phyloP scores from a whole-genome alignment of 2,329 filamentous ascomycete genomes.

The Sporothrix sp. region DNA sequence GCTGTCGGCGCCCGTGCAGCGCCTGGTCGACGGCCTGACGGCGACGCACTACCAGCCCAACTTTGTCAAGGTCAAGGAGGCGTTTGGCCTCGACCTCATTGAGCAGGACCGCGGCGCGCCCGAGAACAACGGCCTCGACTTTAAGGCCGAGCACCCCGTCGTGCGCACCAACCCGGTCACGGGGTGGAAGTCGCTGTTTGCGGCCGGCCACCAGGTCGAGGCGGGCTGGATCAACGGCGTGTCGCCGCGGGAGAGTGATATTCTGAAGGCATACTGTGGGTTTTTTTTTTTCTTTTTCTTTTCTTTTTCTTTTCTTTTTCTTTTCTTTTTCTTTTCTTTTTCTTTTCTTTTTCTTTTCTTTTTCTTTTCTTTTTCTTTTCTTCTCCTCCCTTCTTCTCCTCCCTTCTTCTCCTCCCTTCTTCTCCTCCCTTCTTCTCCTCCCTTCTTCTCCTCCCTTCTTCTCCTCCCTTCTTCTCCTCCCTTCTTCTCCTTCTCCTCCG shows the following conservation, averaged over 20 bases:
- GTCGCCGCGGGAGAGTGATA: conserved; percentile 26
- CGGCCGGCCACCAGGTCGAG: conserved; percentile 23
- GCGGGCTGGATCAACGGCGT: conserved; percentile 24
- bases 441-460: not conserved
- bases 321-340: too few species aligned
- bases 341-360: too few species aligned
- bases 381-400: too few species aligned
- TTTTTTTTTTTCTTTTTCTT: too few species aligned
- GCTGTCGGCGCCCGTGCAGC: conserved; percentile 21
- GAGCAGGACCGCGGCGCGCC: conserved; percentile 22
- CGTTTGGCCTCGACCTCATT: conserved; percentile 29
- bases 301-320: too few species aligned
- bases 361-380: too few species aligned
- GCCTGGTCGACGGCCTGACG: conserved; percentile 22
- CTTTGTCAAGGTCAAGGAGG: conserved; percentile 25
- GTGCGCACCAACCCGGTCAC: conserved; percentile 26
- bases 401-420: too few species aligned
- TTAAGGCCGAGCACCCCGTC: conserved; percentile 24
- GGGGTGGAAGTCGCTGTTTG: conserved; percentile 25
- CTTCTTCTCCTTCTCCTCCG: not conserved
- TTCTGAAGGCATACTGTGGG: conserved; percentile 22
- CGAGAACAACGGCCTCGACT: conserved; percentile 23
- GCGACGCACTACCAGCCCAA: conserved; percentile 25
- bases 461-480: not conserved
- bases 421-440: not conserved